phyloP scores from a whole-genome alignment of 129 eudicot species.

The sunflower (Helianthus annuus) region DNA sequence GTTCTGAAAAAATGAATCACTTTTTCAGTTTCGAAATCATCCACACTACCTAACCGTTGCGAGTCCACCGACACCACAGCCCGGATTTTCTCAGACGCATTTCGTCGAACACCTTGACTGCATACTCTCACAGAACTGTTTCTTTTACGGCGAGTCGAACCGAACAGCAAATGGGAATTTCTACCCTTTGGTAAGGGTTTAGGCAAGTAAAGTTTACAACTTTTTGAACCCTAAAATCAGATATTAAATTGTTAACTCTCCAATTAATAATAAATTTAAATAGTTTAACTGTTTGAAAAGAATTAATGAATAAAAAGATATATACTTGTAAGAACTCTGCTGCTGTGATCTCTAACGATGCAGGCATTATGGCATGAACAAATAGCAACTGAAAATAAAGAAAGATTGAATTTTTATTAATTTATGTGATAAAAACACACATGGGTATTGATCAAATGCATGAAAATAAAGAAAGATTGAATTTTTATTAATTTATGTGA shows the following conservation, averaged over 20 bases:
- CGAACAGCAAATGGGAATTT: slow-evolving; percentile 30
- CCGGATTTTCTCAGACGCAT: slow-evolving; percentile 35
- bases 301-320: not conserved
- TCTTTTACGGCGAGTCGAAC: slow-evolving; percentile 19
- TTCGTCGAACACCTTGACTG: slow-evolving; percentile 26
- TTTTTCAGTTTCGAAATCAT: slow-evolving; percentile 33
- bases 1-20: slow-evolving; percentile 77
- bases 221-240: slow-evolving; percentile 48
- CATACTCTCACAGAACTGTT: slow-evolving; percentile 25
- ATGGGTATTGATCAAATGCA: not conserved
- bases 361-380: slow-evolving; percentile 36
- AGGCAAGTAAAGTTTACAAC: slow-evolving; percentile 49
- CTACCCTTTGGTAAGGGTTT: slow-evolving; percentile 44
- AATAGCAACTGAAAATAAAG: not conserved
- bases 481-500: not conserved
- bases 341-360: slow-evolving; percentile 44
- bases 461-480: not conserved
- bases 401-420: not conserved
- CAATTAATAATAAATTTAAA: not conserved
- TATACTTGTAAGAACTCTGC: slow-evolving; percentile 57
- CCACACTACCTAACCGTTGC: slow-evolving; percentile 32
- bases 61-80: slow-evolving; percentile 60
- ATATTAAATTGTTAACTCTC: not conserved
- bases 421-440: not conserved
- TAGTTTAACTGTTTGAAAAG: not conserved